Conservation (phyloP, 257 asterid species). For the Nicotiana attenuata region DNA sequence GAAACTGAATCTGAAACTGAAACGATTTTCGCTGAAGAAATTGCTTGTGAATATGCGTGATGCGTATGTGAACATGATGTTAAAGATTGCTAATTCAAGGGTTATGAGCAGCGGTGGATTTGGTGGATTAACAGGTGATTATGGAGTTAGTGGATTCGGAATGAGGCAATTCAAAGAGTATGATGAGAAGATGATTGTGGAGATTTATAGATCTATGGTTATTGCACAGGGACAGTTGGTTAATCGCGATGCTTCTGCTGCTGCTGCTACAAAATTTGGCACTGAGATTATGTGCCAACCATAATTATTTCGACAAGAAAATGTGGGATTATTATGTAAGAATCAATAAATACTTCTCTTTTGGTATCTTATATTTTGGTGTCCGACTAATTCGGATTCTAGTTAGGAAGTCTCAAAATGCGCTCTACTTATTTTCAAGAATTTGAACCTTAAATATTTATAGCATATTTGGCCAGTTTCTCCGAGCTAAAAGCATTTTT, state of each 20-base stretch:
- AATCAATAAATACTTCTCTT: too few species aligned
- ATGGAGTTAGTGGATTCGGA: neutral
- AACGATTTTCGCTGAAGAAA: slow-evolving; percentile 57
- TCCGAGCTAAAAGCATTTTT: too few species aligned
- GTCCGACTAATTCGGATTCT: neutral
- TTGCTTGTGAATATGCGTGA: slow-evolving; percentile 44
- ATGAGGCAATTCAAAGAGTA: slow-evolving; percentile 43
- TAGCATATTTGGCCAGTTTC: too few species aligned
- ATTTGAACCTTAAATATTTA: too few species aligned
- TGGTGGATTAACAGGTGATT: slow-evolving; percentile 13
- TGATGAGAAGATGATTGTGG: slow-evolving; percentile 53
- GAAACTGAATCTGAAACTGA: slow-evolving; percentile 38
- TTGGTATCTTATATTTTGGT: too few species aligned
- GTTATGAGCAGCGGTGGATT: slow-evolving; percentile 22
- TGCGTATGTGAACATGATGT: slow-evolving; percentile 57
- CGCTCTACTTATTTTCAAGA: too few species aligned
- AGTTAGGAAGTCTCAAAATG: too few species aligned
- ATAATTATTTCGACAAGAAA: neutral
- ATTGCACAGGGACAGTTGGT: slow-evolving; percentile 25
- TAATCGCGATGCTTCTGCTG: neutral
- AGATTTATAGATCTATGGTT: slow-evolving; percentile 55
- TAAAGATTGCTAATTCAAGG: slow-evolving; percentile 39
- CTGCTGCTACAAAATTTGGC: neutral
- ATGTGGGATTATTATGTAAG: too few species aligned
- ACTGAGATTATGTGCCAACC: neutral